Evolutionary conservation across 2,329 filamentous ascomycete genomes (phyloP).

Genomic region (Pestalotiopsis sp.): DNA sequence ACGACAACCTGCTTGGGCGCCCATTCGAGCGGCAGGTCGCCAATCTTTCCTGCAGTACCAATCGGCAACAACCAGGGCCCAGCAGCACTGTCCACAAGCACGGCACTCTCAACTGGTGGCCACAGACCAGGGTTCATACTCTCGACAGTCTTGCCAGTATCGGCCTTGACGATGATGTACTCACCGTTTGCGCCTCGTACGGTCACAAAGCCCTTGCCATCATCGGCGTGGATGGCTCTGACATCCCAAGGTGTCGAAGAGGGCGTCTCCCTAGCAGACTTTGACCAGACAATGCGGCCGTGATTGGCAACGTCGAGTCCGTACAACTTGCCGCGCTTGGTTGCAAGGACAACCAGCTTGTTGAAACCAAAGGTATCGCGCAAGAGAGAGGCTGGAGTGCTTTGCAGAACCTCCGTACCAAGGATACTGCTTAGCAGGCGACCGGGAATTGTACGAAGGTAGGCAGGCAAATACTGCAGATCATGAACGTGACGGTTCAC

Average conservation of each 20-base stretch:
- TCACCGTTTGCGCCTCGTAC: slow-evolving; percentile 65
- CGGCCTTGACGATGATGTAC: slow-evolving; percentile 57
- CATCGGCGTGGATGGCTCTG: slow-evolving; percentile 67
- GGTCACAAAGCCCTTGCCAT: slow-evolving; percentile 57
- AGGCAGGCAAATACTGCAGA: slow-evolving; percentile 74
- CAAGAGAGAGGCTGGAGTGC: slow-evolving; percentile 47
- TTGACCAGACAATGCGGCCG: slow-evolving; percentile 77
- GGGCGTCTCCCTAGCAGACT: slow-evolving; percentile 61
- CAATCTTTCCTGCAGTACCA: slow-evolving; percentile 50
- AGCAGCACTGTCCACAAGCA: slow-evolving; percentile 53
- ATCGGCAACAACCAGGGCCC: slow-evolving; percentile 60
- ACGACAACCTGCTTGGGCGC: slow-evolving; percentile 59
- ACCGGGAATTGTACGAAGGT: slow-evolving; percentile 69
- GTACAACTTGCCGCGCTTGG: slow-evolving; percentile 76
- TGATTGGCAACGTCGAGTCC: slow-evolving; percentile 77
- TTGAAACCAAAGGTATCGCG: slow-evolving; percentile 85
- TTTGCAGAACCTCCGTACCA: slow-evolving; percentile 52
- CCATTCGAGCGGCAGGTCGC: slow-evolving; percentile 46
- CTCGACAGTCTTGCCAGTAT: slow-evolving; percentile 55
- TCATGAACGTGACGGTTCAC: slow-evolving; percentile 81
- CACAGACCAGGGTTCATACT: slow-evolving; percentile 41
- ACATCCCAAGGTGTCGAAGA: slow-evolving; percentile 64
- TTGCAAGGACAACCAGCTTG: slow-evolving; percentile 82
- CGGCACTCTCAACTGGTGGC: slow-evolving; percentile 48
- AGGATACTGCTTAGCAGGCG: slow-evolving; percentile 69